Base-by-base conservation (phyloP, 768 basidiomycete species). In the Porphyrellus cyaneotinctus region DNA sequence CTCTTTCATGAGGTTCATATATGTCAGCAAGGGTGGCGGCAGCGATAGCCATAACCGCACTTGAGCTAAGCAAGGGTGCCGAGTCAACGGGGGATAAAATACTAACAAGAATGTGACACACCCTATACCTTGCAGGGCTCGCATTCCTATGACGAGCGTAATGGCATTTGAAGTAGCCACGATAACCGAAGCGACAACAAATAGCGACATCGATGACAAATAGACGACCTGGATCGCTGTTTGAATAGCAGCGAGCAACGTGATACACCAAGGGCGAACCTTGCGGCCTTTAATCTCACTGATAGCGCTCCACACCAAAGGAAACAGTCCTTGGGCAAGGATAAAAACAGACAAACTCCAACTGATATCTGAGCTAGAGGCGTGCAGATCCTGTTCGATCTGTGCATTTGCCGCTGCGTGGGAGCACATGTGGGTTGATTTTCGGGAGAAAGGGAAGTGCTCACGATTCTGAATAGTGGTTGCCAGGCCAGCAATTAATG, bases 1-100 rank as follows among this genome's bases (percentile, higher is more conserved):
- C 90, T n/a, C 90, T 75, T 61, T 90, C 84, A n/a, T 75, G 72
- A 0, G 88, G 81, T 26, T 91, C 88, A 58, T 82, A 91, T 17
- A 91, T 83, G 64, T 91, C 89, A 4, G 88, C 87, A 4, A 91
- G 74, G 0, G 88, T 87, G 6, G 86, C 88, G 1, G 87, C 87
- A 12, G 88, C 89, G 43, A 91, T 81, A 0, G 84, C 68, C 51
- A 87, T 77, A 15, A 87, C 83, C 1, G 87, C 85, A 47, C 82
- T 80, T 6, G 83, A 84, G 14, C 83, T 85, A 52, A 39, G 13
- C 4, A 30, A 12, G 35, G 15, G 14, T 8, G 33, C 23, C 18
- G 3, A 49, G 22, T 59, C 38, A 55, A 41, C 17, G 26, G 8
- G 0, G 2, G 6, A 4, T n/a, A 6, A 15, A n/a, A 23, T 37